Conservation (phyloP, 2,329 filamentous ascomycete genomes). For the Dothiorella sarmentorum region DNA sequence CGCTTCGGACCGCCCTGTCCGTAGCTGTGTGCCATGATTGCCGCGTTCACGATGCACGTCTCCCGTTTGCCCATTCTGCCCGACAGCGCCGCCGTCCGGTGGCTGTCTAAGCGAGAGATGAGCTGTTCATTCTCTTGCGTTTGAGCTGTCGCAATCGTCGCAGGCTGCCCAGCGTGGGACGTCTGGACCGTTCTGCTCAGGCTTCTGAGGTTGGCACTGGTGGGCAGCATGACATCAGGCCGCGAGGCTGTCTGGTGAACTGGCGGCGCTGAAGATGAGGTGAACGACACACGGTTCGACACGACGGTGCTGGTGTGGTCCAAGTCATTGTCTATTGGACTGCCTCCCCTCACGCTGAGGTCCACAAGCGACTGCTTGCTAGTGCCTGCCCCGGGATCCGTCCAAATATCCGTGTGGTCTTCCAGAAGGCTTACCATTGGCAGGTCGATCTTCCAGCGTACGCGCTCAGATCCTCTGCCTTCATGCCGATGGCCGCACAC, state of each 20-base stretch:
- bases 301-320: conserved; percentile 3
- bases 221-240: conserved; percentile 8
- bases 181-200: neutral
- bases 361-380: conserved; percentile 64
- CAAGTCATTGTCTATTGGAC: conserved; percentile 30
- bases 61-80: conserved; percentile 50
- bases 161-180: neutral
- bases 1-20: conserved; percentile 50
- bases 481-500: conserved; percentile 73
- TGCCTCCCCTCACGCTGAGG: conserved; percentile 48
- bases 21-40: conserved; percentile 66
- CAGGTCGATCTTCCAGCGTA: conserved; percentile 53
- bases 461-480: conserved; percentile 59
- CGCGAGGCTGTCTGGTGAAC: conserved; percentile 6
- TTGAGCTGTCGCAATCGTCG: conserved; percentile 3
- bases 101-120: conserved; percentile 21
- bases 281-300: conserved; percentile 2
- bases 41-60: conserved; percentile 77
- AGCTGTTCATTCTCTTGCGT: neutral
- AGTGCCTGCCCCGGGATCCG: conserved; percentile 55
- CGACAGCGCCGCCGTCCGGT: conserved; percentile 21
- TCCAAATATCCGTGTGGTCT: conserved; percentile 48
- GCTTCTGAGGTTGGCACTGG: neutral
- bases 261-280: neutral
- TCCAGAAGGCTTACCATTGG: conserved; percentile 46